A percentile compares a stretch with the other conserved stretches of the same genome.
phyloP scores from a whole-genome alignment of 2,329 filamentous ascomycete species.

The Botrytis cinerea region DNA sequence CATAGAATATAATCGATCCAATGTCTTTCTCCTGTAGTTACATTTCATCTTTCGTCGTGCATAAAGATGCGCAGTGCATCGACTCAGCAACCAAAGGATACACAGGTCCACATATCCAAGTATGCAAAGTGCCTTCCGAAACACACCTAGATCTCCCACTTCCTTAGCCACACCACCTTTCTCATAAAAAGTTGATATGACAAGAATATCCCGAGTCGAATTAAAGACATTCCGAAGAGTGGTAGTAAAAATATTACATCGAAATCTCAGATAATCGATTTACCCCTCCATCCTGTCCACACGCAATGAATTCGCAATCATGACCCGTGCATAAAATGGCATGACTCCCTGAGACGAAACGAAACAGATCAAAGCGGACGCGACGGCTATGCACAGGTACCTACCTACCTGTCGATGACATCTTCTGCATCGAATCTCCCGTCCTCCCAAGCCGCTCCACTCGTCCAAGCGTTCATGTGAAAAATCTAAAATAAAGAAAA shows the following conservation, averaged over 20 bases:
- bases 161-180: background rate
- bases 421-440: background rate
- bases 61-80: background rate
- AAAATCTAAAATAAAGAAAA: background rate
- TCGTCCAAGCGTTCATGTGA: slow-evolving; percentile 13
- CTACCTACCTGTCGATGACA: background rate
- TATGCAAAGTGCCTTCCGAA: slow-evolving; percentile 15
- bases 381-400: slow-evolving; percentile 10
- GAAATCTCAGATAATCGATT: background rate
- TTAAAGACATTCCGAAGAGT: background rate
- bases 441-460: background rate
- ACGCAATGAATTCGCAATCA: background rate
- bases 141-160: background rate
- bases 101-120: background rate
- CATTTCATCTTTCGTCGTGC: background rate
- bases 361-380: background rate
- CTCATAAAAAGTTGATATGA: too few relatives aligned
- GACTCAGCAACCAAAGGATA: slow-evolving; percentile 3
- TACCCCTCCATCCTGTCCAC: background rate
- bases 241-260: background rate
- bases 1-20: background rate
- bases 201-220: background rate
- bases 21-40: slow-evolving; percentile 7
- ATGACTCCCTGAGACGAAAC: background rate
- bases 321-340: background rate